Percentiles rank a stretch among this genome's conserved stretches.
Evolutionary conservation across 148 eudicot genomes (phyloP).

Genomic region (Agrostemma githago): DNA sequence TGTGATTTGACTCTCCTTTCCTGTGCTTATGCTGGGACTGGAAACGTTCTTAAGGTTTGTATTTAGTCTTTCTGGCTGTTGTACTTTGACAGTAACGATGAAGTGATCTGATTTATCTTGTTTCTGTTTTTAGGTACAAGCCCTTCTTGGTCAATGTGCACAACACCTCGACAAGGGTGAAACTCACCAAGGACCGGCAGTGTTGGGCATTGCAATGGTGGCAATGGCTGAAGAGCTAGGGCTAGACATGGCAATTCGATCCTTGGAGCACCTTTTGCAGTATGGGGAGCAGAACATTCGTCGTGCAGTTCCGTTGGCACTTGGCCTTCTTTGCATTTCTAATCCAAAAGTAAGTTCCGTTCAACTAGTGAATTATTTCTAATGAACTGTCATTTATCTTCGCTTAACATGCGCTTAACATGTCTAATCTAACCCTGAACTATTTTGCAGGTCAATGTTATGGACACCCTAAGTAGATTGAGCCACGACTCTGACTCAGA

Average conservation of each 20-base stretch:
- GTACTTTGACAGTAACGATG: not conserved
- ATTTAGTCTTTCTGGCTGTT: not conserved
- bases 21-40: conserved; percentile 99
- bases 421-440: conserved; percentile 8
- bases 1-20: conserved; percentile 92
- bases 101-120: conserved; percentile 6
- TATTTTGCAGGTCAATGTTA: conserved; percentile 74
- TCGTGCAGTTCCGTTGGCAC: conserved; percentile 89
- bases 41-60: conserved; percentile 87
- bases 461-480: conserved; percentile 92
- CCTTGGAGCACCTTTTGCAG: conserved; percentile 88
- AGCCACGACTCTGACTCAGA: conserved; percentile 90
- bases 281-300: conserved; percentile 94
- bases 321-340: conserved; percentile 86
- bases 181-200: conserved; percentile 92
- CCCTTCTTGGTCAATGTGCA: conserved; percentile 83
- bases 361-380: not conserved
- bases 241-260: conserved; percentile 87
- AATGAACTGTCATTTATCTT: not conserved
- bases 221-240: conserved; percentile 98
- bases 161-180: conserved; percentile 91
- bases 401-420: not conserved
- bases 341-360: conserved; percentile 49
- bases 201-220: conserved; percentile 91
- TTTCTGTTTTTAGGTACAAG: conserved; percentile 63